These are phyloP conservation scores for Corynascus novoguineensis DNA, from an alignment of 495 filamentous ascomycete species.

Conservation along the genomic window DNA sequence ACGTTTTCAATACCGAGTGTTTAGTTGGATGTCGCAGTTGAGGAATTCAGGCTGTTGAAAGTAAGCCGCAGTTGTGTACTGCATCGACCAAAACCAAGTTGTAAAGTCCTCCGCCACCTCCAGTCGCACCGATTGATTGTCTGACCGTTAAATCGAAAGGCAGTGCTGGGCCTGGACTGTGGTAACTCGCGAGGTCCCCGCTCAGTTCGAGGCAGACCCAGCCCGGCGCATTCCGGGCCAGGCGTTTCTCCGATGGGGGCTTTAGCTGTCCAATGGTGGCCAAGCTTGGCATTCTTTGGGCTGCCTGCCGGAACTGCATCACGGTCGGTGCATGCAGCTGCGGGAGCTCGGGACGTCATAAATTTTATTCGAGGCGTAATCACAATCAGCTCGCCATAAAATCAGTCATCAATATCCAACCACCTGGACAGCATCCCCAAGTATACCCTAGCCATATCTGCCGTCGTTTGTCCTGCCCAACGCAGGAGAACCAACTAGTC, in stretches of 20 bases:
- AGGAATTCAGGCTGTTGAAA: no score
- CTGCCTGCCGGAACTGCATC: constrained; percentile 22
- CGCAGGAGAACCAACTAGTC: neutral
- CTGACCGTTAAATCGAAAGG: neutral
- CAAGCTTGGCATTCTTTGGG: neutral
- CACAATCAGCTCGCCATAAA: constrained; percentile 14
- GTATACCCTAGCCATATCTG: neutral
- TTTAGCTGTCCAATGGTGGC: constrained; percentile 1
- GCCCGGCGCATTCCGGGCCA: neutral
- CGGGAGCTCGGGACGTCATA: constrained; percentile 13
- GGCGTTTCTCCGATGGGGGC: neutral
- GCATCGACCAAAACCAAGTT: no score
- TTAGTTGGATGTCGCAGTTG: no score
- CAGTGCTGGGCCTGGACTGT: neutral
- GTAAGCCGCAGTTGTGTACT: no score
- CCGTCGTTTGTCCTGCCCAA: neutral
- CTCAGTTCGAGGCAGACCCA: neutral
- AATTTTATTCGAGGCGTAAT: constrained; percentile 11
- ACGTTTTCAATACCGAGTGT: no score
- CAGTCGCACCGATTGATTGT: neutral
- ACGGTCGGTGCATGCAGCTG: neutral
- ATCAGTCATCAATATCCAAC: constrained; percentile 6
- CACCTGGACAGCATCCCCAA: neutral
- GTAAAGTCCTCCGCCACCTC: no score
- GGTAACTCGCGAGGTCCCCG: no score